Evolutionary conservation across 1,139 yeast species (phyloP), one percentile per base, ranked within the genome.

Genomic region (Blastobotrys ciferrii): DNA sequence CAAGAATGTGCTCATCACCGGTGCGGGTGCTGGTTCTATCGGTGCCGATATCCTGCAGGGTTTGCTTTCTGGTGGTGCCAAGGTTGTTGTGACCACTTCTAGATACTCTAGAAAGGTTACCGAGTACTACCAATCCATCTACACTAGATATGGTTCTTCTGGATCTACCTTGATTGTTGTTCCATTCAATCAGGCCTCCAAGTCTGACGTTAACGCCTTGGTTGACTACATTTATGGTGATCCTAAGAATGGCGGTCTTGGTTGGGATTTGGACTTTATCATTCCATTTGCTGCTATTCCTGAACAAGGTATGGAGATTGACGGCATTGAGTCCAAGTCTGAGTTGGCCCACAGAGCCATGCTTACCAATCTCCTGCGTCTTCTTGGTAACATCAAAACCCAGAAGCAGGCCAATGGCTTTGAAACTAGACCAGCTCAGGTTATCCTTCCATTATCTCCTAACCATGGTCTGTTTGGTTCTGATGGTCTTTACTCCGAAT

Each of bases 241-340:
- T 57, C 71, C 68, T 51, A 83, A 85, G 78, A 80, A 85, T 67
- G 95, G 92, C 62, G 96, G 96, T 72, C 81, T 92, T 61, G 96
- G 95, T 48, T 92, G 98, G 98, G 98, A 92, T 68, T 80, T 92
- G 69, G 98, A 92, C 74, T 95, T 82, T 59, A 81, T 92, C 58
- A 83, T 92, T 71, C 98, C 98, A 64, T 92, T 92, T 66, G 98
- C 98, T 58, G 98, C 98, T 55, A 91, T 92, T 63, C 98, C 98
- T 61, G 98, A 92, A 76, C 88, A 88, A 68, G 98, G 98, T 66
- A 87, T 89, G 65, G 97, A 95, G 70, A 73, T 92, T 65, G 96
- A 89, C 65, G 80, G 80, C 67, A 86, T 92, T 63, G 98, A 88
- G 66, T 91, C 98, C 50, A 87, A 82, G 71, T 88, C 97, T 50